These are phyloP conservation scores for Purpureocillium lavendulum DNA, from an alignment of 2,329 filamentous ascomycete genomes.

Conservation along the genomic window DNA sequence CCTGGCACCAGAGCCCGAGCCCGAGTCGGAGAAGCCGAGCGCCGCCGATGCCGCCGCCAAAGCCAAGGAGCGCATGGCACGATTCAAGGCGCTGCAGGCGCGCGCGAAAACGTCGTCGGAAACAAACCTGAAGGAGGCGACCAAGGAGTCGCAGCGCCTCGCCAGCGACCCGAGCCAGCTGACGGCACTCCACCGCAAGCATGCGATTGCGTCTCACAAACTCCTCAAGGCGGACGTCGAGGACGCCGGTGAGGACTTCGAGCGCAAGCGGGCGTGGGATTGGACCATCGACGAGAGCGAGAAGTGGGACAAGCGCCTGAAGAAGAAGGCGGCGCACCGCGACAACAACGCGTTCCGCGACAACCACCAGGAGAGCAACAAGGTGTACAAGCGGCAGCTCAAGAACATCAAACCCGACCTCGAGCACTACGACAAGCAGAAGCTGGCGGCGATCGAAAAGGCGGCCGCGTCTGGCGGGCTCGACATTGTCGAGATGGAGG, in stretches of 20 bases:
- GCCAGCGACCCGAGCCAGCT: constrained; percentile 71
- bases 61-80: constrained; percentile 61
- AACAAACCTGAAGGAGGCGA: constrained; percentile 76
- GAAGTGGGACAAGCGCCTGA: constrained; percentile 83
- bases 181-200: constrained; percentile 71
- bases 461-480: constrained; percentile 78
- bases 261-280: constrained; percentile 97
- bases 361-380: constrained; percentile 78
- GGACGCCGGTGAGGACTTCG: constrained; percentile 81
- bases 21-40: constrained; percentile 9
- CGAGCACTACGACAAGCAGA: constrained; percentile 79
- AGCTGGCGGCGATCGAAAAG: constrained; percentile 74
- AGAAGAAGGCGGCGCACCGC: constrained; percentile 72
- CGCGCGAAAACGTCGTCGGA: constrained; percentile 65
- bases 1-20: constrained; percentile 5
- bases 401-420: constrained; percentile 67
- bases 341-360: constrained; percentile 88
- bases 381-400: constrained; percentile 90
- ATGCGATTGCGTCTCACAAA: constrained; percentile 84
- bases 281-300: constrained; percentile 96
- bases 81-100: constrained; percentile 81
- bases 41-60: constrained; percentile 28
- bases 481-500: constrained; percentile 91
- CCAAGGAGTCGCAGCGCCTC: constrained; percentile 71
- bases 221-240: constrained; percentile 87